Evolutionary conservation across 257 asterid genomes (phyloP).

Genomic region (Prunella vulgaris): DNA sequence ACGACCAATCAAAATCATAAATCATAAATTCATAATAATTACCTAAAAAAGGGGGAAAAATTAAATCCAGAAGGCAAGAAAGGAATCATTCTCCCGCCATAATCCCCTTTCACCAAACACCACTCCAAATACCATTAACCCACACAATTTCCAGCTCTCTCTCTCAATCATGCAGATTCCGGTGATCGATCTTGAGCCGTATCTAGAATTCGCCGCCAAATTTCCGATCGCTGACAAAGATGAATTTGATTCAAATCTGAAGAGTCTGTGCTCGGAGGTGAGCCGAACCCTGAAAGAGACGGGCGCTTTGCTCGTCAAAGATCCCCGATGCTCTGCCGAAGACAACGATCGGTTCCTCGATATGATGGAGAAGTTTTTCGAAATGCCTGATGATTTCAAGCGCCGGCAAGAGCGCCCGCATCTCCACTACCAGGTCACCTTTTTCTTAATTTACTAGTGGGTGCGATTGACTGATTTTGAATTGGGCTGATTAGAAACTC

Average conservation of each 20-base stretch:
- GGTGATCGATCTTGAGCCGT: constrained; percentile 77
- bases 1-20: neutral
- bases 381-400: constrained; percentile 76
- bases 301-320: constrained; percentile 90
- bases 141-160: constrained; percentile 1
- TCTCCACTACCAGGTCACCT: constrained; percentile 82
- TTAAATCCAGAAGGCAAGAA: neutral
- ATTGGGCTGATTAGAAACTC: neutral
- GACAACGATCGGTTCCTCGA: constrained; percentile 84
- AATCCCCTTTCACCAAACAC: constrained; percentile 14
- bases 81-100: constrained; percentile 31
- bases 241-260: constrained; percentile 39
- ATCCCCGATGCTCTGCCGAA: constrained; percentile 77
- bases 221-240: constrained; percentile 12
- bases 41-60: neutral
- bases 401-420: constrained; percentile 85
- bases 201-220: constrained; percentile 33
- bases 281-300: constrained; percentile 85
- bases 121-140: neutral
- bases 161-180: constrained; percentile 50
- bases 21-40: neutral
- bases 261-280: constrained; percentile 64
- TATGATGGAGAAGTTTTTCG: constrained; percentile 91
- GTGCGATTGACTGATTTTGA: neutral
- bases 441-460: neutral